Evolutionary conservation across 441 rosid species (phyloP).

Genomic region (Bocquillonia castaneifolia): DNA sequence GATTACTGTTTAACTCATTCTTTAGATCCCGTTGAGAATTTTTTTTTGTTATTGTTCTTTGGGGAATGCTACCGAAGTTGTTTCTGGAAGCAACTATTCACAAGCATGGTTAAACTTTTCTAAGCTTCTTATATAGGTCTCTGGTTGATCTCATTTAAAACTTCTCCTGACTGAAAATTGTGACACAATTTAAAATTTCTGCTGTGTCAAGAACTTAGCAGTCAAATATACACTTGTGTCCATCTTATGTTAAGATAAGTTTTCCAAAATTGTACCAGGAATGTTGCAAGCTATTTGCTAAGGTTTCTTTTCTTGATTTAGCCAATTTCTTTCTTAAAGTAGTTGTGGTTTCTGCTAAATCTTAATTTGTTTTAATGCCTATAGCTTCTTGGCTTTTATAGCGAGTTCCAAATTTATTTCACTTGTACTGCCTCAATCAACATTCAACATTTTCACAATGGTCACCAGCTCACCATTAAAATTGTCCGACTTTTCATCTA

Average conservation of each 20-base stretch:
- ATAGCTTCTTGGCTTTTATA: background rate
- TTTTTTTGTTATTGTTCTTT: background rate
- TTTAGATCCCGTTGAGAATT: background rate
- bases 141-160: background rate
- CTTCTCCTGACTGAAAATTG: background rate
- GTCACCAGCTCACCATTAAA: background rate
- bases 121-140: background rate
- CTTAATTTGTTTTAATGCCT: background rate
- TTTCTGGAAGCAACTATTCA: background rate
- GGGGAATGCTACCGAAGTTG: background rate
- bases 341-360: background rate
- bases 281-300: background rate
- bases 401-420: background rate
- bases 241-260: too few relatives aligned
- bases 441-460: background rate
- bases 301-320: background rate
- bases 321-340: background rate
- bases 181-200: background rate
- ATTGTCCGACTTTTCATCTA: background rate
- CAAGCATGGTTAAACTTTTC: slow-evolving; percentile 3
- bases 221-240: background rate
- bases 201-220: background rate
- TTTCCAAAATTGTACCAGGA: background rate
- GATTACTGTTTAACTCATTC: slow-evolving; percentile 2
- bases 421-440: background rate